phyloP scores from a whole-genome alignment of 805 yeast species.

The Teunomyces barrocoloradensis region DNA sequence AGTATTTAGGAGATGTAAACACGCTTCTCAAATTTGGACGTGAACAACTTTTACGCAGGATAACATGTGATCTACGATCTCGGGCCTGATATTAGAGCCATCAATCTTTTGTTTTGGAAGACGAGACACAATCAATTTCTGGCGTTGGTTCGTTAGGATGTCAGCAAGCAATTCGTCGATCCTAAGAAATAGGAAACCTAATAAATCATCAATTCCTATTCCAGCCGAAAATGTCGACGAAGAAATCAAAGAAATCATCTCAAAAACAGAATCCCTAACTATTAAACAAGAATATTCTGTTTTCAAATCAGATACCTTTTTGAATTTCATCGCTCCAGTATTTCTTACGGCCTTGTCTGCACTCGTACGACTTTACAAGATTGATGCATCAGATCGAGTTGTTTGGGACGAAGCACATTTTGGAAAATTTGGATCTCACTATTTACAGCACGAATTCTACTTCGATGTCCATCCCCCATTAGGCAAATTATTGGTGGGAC shows the following conservation, averaged over 20 bases:
- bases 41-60: no score
- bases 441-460: slow-evolving; percentile 74
- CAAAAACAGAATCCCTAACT: slow-evolving; percentile 10
- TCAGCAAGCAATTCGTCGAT: not conserved
- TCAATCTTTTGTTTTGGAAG: not conserved
- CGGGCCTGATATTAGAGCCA: no score
- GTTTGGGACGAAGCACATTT: slow-evolving; percentile 93
- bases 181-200: not conserved
- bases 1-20: no score
- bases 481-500: slow-evolving; percentile 77
- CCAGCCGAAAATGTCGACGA: slow-evolving; percentile 1
- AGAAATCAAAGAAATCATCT: slow-evolving; percentile 11
- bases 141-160: not conserved
- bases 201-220: not conserved
- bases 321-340: slow-evolving; percentile 7
- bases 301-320: not conserved
- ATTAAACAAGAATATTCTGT: not conserved
- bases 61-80: no score
- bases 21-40: no score
- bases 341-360: slow-evolving; percentile 12
- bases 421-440: slow-evolving; percentile 82
- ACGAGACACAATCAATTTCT: not conserved
- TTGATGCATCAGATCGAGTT: slow-evolving; percentile 56
- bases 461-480: slow-evolving; percentile 88
- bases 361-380: slow-evolving; percentile 54